phyloP scores from a whole-genome alignment of 257 asterid species.

The Nicotiana benthamiana region DNA sequence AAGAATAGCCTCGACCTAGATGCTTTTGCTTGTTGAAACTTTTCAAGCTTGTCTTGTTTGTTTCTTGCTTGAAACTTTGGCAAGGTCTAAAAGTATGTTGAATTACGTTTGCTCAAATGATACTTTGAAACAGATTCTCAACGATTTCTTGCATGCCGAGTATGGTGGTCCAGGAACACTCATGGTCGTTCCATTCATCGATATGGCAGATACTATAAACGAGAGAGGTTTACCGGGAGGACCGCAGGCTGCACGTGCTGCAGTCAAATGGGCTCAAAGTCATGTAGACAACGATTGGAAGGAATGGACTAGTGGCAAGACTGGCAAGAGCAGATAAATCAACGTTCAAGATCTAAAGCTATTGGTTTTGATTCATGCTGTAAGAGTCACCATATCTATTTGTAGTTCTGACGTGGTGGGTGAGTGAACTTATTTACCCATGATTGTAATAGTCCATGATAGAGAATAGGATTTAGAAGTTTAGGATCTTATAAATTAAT shows the following conservation, averaged over 20 bases:
- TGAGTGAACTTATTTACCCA: neutral
- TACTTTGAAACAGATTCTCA: conserved; percentile 45
- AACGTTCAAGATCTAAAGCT: neutral
- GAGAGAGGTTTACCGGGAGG: conserved; percentile 88
- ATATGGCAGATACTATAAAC: conserved; percentile 77
- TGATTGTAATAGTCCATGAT: neutral
- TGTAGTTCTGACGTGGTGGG: neutral
- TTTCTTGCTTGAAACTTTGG: neutral
- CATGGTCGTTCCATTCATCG: conserved; percentile 69
- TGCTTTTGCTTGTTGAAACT: neutral
- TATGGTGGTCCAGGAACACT: conserved; percentile 95
- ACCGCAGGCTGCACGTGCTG: conserved; percentile 90
- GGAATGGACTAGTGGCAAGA: conserved; percentile 44
- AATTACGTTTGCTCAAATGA: neutral
- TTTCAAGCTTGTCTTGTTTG: neutral
- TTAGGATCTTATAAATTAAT: neutral
- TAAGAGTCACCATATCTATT: neutral
- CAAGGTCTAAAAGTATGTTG: neutral
- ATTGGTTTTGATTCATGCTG: neutral
- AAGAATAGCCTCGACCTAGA: neutral
- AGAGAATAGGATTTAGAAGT: neutral
- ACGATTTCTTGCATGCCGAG: conserved; percentile 63
- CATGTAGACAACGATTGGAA: conserved; percentile 84
- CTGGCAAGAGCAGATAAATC: conserved; percentile 3
- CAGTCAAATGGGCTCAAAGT: conserved; percentile 81